Evolutionary conservation across 129 eudicot species (phyloP).

Genomic region (Centrapalus pauciflorus): DNA sequence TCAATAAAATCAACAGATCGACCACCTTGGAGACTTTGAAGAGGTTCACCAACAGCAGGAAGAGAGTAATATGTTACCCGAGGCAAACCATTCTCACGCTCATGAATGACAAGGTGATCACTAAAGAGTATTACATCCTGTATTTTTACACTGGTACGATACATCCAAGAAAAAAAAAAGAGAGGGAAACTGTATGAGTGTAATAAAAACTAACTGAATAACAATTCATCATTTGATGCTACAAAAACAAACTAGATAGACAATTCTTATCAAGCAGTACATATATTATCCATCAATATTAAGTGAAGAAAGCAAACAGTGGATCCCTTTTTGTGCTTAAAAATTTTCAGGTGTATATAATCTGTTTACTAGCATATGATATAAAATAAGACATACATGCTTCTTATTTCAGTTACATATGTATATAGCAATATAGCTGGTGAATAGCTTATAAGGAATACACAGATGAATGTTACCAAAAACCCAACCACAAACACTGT

Average conservation of each 20-base stretch:
- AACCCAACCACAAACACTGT: background rate
- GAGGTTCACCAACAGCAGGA: slow-evolving; percentile 71
- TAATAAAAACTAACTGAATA: background rate
- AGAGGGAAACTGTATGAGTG: background rate
- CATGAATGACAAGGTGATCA: slow-evolving; percentile 79
- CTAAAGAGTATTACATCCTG: slow-evolving; percentile 63
- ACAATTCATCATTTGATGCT: background rate
- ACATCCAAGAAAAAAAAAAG: background rate
- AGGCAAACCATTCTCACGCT: slow-evolving; percentile 82
- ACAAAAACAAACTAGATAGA: background rate
- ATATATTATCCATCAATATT: background rate
- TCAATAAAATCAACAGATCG: slow-evolving; percentile 70
- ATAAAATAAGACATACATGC: background rate
- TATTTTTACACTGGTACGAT: slow-evolving; percentile 62
- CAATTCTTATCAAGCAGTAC: slow-evolving; percentile 1
- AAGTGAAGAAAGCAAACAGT: background rate
- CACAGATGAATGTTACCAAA: no score
- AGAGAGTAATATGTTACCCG: slow-evolving; percentile 56
- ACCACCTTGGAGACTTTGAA: slow-evolving; percentile 66
- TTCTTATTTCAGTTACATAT: no score
- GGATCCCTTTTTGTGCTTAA: background rate
- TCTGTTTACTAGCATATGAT: background rate
- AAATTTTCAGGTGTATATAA: background rate
- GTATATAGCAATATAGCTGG: no score
- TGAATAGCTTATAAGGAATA: no score